A percentile compares a stretch with the other conserved stretches of the same genome.
Evolutionary conservation across 306 rosid genomes (phyloP).

Genomic region (Mimosa pudica): DNA sequence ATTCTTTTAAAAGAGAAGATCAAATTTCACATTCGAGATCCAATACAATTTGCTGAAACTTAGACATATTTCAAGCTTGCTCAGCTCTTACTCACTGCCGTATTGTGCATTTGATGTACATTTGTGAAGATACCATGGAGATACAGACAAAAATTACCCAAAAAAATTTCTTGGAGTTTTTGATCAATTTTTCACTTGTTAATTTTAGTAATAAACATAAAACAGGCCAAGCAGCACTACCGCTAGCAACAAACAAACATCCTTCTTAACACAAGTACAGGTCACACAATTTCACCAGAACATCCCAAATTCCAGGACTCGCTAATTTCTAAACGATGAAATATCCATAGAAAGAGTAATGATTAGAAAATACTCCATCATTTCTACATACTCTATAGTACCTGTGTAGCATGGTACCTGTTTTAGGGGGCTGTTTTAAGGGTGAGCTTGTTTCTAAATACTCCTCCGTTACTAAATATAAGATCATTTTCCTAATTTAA

Average conservation of each 20-base stretch:
- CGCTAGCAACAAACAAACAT: background rate
- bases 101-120: background rate
- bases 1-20: background rate
- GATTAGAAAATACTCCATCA: no score
- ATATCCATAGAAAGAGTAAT: no score
- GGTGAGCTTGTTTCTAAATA: no score
- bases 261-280: background rate
- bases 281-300: background rate
- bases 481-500: no score
- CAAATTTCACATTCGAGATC: background rate
- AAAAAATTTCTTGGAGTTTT: background rate
- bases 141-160: background rate
- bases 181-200: background rate
- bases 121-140: background rate
- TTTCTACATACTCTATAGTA: no score
- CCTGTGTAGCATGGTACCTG: no score
- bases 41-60: background rate
- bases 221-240: background rate
- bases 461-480: no score
- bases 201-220: background rate
- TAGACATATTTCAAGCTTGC: background rate
- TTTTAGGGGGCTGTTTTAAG: no score
- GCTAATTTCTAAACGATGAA: background rate
- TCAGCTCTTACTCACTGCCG: background rate
- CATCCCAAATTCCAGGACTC: background rate